Conservation (phyloP, 1,139 yeast species). For the Diutina neorugosa region DNA sequence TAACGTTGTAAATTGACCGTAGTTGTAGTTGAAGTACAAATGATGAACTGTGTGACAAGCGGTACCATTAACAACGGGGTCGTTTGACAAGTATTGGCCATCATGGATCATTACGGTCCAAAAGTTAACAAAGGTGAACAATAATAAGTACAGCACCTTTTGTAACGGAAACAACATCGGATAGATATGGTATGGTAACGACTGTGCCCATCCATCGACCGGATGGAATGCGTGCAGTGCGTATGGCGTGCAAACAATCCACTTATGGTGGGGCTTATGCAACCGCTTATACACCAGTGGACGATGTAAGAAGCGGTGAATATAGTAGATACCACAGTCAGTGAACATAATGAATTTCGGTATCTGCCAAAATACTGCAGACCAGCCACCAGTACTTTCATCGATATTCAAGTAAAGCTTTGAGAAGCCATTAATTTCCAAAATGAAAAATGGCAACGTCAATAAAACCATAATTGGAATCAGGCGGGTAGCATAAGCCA, state of each 20-base stretch:
- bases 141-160: constrained; percentile 65
- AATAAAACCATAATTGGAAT: constrained; percentile 81
- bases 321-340: constrained; percentile 81
- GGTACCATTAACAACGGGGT: constrained; percentile 91
- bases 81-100: constrained; percentile 88
- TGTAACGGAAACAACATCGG: constrained; percentile 90
- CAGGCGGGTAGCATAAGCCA: constrained; percentile 62
- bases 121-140: constrained; percentile 85
- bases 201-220: constrained; percentile 87
- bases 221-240: constrained; percentile 99
- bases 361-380: constrained; percentile 49
- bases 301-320: constrained; percentile 90
- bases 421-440: constrained; percentile 78
- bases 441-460: constrained; percentile 81
- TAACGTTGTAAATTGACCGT: constrained; percentile 93
- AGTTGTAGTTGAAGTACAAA: constrained; percentile 90
- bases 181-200: constrained; percentile 83
- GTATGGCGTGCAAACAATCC: constrained; percentile 97
- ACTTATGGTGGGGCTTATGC: constrained; percentile 98
- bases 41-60: constrained; percentile 98
- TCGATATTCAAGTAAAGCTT: constrained; percentile 55
- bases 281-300: constrained; percentile 72
- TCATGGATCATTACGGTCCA: constrained; percentile 99
- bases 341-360: constrained; percentile 82
- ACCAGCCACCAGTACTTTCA: constrained; percentile 59